A percentile compares a stretch with the other conserved stretches of the same genome.
phyloP scores from a whole-genome alignment of 352 stramenopile species.

The Pythium myriotylum region DNA sequence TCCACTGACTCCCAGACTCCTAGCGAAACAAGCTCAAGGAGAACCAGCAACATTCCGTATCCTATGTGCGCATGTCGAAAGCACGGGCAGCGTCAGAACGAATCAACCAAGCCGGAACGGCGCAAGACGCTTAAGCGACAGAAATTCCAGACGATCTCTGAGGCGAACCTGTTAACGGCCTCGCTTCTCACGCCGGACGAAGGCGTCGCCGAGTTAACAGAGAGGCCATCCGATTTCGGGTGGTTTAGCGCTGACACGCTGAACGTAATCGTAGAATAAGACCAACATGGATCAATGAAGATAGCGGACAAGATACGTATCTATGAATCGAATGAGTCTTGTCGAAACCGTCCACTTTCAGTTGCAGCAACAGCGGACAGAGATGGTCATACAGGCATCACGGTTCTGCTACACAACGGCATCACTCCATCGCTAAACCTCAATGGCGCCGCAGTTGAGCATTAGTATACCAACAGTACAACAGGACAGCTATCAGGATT shows the following conservation, averaged over 20 bases:
- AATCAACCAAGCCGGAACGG: slow-evolving; percentile 8
- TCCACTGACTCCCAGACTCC: background rate
- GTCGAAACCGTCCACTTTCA: too few relatives aligned
- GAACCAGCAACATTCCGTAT: slow-evolving; percentile 9
- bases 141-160: slow-evolving; percentile 24
- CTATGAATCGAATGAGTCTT: too few relatives aligned
- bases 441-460: too few relatives aligned
- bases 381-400: too few relatives aligned
- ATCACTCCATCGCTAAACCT: too few relatives aligned
- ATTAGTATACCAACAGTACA: too few relatives aligned
- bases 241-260: background rate
- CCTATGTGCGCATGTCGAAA: slow-evolving; percentile 39
- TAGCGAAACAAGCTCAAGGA: background rate
- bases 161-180: slow-evolving; percentile 41
- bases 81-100: slow-evolving; percentile 38
- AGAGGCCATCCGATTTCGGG: background rate
- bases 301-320: too few relatives aligned
- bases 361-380: too few relatives aligned
- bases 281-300: too few relatives aligned
- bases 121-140: slow-evolving; percentile 35
- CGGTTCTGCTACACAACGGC: too few relatives aligned
- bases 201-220: background rate
- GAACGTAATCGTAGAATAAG: background rate
- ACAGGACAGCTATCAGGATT: too few relatives aligned
- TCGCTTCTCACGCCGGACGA: slow-evolving; percentile 43